Conservation (phyloP, 2,329 filamentous ascomycete species). For the Berkeleyomyces rouxiae region DNA sequence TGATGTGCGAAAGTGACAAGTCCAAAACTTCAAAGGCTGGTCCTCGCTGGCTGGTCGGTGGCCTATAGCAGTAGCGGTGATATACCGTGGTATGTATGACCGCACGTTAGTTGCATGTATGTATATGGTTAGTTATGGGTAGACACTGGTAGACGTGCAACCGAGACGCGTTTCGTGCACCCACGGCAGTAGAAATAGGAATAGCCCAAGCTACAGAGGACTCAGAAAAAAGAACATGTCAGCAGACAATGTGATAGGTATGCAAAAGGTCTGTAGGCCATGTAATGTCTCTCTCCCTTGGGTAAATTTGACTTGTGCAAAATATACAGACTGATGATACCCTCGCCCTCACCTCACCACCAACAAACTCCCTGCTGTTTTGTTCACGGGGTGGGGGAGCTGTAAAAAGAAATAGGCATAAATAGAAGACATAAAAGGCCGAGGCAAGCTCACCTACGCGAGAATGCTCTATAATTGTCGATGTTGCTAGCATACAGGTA, state of each 20-base stretch:
- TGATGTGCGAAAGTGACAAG: not conserved
- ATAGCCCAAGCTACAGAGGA: not conserved
- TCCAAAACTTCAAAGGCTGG: not conserved
- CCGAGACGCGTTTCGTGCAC: not conserved
- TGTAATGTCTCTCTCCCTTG: not conserved
- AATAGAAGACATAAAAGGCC: too few relatives aligned
- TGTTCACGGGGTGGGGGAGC: too few relatives aligned
- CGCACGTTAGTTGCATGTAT: too few relatives aligned
- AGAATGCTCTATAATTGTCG: too few relatives aligned
- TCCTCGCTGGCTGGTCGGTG: too few relatives aligned
- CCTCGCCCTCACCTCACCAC: too few relatives aligned
- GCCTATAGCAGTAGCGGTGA: not conserved
- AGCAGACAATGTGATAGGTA: not conserved
- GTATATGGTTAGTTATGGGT: not conserved
- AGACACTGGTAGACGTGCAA: not conserved
- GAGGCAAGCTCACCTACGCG: too few relatives aligned
- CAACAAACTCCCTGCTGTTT: too few relatives aligned
- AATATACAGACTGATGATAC: too few relatives aligned
- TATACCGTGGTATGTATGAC: not conserved
- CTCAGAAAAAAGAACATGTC: not conserved
- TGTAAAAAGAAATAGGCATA: too few relatives aligned
- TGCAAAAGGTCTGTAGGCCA: not conserved
- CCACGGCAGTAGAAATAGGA: not conserved
- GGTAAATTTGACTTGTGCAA: too few relatives aligned
- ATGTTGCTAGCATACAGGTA: too few relatives aligned